Evolutionary conservation across 768 basidiomycete species (phyloP), one percentile per base, ranked within the genome.

Genomic region (Pleurotus cornucopiae): DNA sequence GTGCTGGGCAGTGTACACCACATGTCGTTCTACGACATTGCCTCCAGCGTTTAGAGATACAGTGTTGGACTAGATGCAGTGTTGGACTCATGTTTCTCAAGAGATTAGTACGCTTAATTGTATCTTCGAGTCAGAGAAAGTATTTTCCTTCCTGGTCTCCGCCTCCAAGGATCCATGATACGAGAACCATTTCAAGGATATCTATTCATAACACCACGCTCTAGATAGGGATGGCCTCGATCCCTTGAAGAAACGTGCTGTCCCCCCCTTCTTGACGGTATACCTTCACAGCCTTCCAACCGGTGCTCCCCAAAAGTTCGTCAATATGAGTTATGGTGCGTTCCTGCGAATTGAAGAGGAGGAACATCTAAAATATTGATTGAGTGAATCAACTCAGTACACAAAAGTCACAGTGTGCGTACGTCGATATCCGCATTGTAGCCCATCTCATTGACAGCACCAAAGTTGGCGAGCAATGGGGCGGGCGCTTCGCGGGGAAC

Each of bases 381-480:
- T 23, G 9, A 6, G 25, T 43, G 16, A 37, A 6, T 46, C 20
- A 12, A 14, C 14, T 44, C 11, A 18, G 2, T 5, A 5, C 2
- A 9, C 18, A 23, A 20, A 23, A 14, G 20, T 34, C 6, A 1
- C 20, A n/a, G 4, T 20, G 2, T 9, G 67, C 74, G 23, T 60
- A 75, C 75, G 18, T 55, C 63, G 23, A 75, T 58, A 53, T 77
- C 75, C 16, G 66, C 67, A 52, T 64, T 64, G 54, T 74, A 74
- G 0, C 49, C 65, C 64, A 72, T 69, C 23, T 70, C 71, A 54
- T 70, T 73, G 1, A 64, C 67, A 2, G 66, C 67, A 11, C 76
- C 76, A 45, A 69, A 71, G 51, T 77, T 76, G 2, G 75, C 66
- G 21, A 77, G 63, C 1, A 77, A 59, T 1, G 76, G 76, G 1